Evolutionary conservation across 2,329 filamentous ascomycete species (phyloP).

Genomic region (Dendrostoma leiphaemia): DNA sequence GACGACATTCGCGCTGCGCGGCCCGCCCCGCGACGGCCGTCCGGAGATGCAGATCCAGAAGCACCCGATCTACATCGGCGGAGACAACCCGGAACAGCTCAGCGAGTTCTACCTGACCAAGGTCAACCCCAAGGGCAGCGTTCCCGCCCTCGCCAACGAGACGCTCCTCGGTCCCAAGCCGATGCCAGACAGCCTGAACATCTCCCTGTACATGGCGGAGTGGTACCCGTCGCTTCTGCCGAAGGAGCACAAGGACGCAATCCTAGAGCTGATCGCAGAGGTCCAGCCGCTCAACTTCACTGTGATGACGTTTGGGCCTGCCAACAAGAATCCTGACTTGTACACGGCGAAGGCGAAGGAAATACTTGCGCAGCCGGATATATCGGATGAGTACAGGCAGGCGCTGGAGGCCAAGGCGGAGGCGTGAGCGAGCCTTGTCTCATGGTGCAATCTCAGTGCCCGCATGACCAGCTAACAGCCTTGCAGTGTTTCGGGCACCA

Average conservation of each 20-base stretch:
- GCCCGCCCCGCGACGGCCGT: background rate
- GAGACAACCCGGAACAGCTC: background rate
- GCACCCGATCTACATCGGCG: background rate
- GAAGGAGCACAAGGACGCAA: background rate
- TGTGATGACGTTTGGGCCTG: background rate
- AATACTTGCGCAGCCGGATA: background rate
- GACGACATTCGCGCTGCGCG: background rate
- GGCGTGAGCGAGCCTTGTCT: background rate
- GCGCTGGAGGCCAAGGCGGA: background rate
- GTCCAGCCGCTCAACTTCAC: background rate
- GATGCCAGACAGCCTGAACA: background rate
- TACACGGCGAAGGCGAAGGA: background rate
- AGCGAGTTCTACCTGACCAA: background rate
- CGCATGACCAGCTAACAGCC: too few relatives aligned
- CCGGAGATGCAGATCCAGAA: background rate
- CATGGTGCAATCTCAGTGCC: too few relatives aligned
- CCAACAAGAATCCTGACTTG: background rate
- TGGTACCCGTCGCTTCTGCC: constrained; percentile 2
- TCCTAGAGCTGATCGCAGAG: background rate
- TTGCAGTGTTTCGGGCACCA: background rate
- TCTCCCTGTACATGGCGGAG: background rate
- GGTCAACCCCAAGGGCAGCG: constrained; percentile 1
- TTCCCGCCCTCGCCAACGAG: background rate
- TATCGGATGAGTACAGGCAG: background rate
- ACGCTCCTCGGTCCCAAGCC: background rate